phyloP scores from a whole-genome alignment of 331 rosid species.

The Prunus yedoensis region DNA sequence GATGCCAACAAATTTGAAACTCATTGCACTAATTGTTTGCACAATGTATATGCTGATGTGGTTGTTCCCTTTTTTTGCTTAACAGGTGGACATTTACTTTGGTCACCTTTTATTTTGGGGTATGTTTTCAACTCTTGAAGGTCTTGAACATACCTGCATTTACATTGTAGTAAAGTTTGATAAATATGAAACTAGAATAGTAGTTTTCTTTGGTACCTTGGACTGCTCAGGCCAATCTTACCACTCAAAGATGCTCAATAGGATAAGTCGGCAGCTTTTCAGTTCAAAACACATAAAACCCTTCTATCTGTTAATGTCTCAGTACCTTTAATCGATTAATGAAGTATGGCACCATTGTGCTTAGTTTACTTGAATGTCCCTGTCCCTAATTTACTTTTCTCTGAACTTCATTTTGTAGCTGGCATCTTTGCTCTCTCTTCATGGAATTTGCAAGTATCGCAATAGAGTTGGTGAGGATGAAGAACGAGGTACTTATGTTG shows the following conservation, averaged over 20 bases:
- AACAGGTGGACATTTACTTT: slow-evolving; percentile 93
- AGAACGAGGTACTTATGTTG: slow-evolving; percentile 52
- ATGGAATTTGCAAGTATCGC: slow-evolving; percentile 41
- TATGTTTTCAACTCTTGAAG: slow-evolving; percentile 34
- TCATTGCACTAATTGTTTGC: neutral
- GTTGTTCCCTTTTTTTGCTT: slow-evolving; percentile 18
- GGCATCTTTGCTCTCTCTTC: slow-evolving; percentile 58
- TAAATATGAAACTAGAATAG: neutral
- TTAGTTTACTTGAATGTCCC: neutral
- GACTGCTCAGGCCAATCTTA: slow-evolving; percentile 5
- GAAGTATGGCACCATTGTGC: neutral
- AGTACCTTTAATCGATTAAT: neutral
- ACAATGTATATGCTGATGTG: slow-evolving; percentile 23
- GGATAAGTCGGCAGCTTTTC: neutral
- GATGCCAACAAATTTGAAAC: neutral
- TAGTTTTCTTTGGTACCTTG: slow-evolving; percentile 3
- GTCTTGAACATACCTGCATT: slow-evolving; percentile 10
- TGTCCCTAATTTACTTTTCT: slow-evolving; percentile 26
- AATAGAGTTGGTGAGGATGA: slow-evolving; percentile 21
- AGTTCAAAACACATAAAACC: neutral
- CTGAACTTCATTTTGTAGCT: slow-evolving; percentile 54
- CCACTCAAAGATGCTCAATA: neutral
- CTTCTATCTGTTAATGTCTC: neutral
- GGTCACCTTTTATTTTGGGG: slow-evolving; percentile 92
- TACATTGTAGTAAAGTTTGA: slow-evolving; percentile 1